These are phyloP conservation scores for Hymenoscyphus albidus DNA, from an alignment of 2,329 filamentous ascomycete genomes.

Conservation along the genomic window DNA sequence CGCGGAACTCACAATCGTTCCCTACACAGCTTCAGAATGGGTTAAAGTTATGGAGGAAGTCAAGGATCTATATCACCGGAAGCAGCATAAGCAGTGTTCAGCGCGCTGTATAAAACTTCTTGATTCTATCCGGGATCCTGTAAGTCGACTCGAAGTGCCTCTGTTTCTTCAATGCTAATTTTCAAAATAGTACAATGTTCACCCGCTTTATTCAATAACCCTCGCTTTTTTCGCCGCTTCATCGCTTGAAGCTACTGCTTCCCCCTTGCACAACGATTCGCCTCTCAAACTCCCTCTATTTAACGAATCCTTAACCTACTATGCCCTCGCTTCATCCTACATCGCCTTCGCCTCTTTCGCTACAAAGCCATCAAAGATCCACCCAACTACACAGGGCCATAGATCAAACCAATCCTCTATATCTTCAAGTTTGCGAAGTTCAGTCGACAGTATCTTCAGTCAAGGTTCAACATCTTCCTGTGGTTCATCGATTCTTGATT, in stretches of 20 bases:
- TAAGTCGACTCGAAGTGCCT: slow-evolving; percentile 18
- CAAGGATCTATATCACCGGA: slow-evolving; percentile 28
- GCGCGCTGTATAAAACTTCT: slow-evolving; percentile 31
- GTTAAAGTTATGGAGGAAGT: slow-evolving; percentile 32
- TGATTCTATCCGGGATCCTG: slow-evolving; percentile 29
- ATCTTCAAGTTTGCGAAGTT: slow-evolving; percentile 28
- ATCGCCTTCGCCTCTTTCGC: slow-evolving; percentile 25
- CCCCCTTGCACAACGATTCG: slow-evolving; percentile 26
- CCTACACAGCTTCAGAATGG: slow-evolving; percentile 31
- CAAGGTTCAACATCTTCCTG: slow-evolving; percentile 22
- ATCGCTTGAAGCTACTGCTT: slow-evolving; percentile 30
- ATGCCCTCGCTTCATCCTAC: slow-evolving; percentile 26
- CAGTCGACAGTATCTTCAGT: slow-evolving; percentile 31
- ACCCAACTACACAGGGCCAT: background rate
- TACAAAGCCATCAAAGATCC: slow-evolving; percentile 15
- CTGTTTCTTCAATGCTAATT: background rate
- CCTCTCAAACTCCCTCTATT: slow-evolving; percentile 30
- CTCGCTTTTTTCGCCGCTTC: slow-evolving; percentile 33
- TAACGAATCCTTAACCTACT: slow-evolving; percentile 29
- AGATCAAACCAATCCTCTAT: slow-evolving; percentile 19
- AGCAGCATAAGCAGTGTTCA: slow-evolving; percentile 32
- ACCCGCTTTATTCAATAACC: slow-evolving; percentile 32
- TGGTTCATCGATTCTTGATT: slow-evolving; percentile 19
- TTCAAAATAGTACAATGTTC: slow-evolving; percentile 23
- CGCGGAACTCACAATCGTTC: slow-evolving; percentile 23